These are phyloP conservation scores for Moesziomyces globuligerus DNA, from an alignment of 1,284 basidiomycete genomes.

Conservation along the genomic window DNA sequence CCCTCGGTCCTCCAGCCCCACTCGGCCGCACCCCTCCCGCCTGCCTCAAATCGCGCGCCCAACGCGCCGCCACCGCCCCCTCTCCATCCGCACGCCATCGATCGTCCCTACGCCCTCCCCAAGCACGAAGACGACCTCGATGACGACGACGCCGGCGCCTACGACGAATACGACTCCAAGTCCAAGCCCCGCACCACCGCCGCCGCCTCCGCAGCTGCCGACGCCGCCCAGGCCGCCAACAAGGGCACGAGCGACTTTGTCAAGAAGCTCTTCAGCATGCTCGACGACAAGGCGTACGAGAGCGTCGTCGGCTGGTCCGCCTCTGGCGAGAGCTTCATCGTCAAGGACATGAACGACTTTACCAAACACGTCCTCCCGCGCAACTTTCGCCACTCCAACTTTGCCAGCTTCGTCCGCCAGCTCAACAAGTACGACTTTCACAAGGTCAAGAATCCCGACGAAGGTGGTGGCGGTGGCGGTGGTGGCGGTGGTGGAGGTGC, in stretches of 20 bases:
- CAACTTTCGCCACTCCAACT: constrained; percentile 97
- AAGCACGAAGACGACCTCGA: constrained; percentile 40
- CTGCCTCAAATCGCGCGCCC: constrained; percentile 1
- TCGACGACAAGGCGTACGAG: constrained; percentile 80
- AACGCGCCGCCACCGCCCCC: constrained; percentile 2
- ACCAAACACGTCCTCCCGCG: constrained; percentile 91
- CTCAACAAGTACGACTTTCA: constrained; percentile 99
- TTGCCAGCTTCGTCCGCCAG: constrained; percentile 76
- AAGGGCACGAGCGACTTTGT: constrained; percentile 78
- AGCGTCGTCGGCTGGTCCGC: constrained; percentile 87
- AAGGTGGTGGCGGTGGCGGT: no score
- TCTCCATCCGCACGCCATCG: constrained; percentile 8
- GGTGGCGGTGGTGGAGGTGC: no score
- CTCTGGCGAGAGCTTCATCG: constrained; percentile 88
- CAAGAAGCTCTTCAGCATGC: constrained; percentile 91
- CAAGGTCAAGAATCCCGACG: constrained; percentile 82
- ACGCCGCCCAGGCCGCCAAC: constrained; percentile 22
- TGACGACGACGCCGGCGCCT: constrained; percentile 27
- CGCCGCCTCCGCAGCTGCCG: constrained; percentile 7
- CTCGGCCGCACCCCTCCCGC: constrained; percentile 3
- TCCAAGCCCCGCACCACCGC: constrained; percentile 14
- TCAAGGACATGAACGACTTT: constrained; percentile 97
- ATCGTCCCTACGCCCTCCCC: constrained; percentile 14
- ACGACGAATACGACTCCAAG: constrained; percentile 37
- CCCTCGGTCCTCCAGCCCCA: constrained; percentile 40